Base-by-base conservation (phyloP, 75 land plant genomes). In the Selaginella moellendorffii region DNA sequence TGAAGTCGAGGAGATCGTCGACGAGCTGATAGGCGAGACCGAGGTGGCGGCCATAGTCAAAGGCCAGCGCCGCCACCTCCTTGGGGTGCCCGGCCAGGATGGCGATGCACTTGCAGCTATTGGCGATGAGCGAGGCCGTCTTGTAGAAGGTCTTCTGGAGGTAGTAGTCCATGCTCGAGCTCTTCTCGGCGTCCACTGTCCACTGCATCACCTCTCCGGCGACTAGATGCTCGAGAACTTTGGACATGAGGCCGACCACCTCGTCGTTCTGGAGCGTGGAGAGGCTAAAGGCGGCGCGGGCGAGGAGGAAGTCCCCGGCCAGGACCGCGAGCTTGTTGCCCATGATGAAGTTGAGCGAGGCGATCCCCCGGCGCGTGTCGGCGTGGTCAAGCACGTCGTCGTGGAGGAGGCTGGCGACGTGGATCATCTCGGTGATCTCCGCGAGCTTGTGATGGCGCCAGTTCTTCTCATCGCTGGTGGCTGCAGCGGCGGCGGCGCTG, bases 321-420 rank as follows among this genome's bases (percentile, higher is more conserved):
- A 93, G 63, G 25, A 93, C 96, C 68, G 97, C 79, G 65, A 92
- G 71, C 96, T 91, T 36, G 46, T 36, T 36, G 17, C 96, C 98
- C 85, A 93, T 85, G 12, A 85, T 73, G 75, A 76, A 78, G 67
- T 93, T 93, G 52, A 93, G 78, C 8, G 98, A 88, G 58, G 83
- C 80, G 69, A 93, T 76, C 62, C 98, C 96, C 29, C 98, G 76
- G 26, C 98, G 77, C 9, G 89, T 88, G 0, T 83, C 87, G 52
- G 98, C 87, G 69, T 85, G 84, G 78, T 93, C 98, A 62, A 93
- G 68, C 23, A 93, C 96, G 74, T 88, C 98, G 80, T 93, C 96
- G 72, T 93, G 98, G 61, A 93, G 85, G 69, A 88, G 86, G 65
- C 87, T 88, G 51, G 98, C 98, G 18, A 93, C 98, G 80, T 93